Evolutionary conservation across 192 early-diverging fungal genomes (phyloP).

Genomic region (Gigaspora rosea): DNA sequence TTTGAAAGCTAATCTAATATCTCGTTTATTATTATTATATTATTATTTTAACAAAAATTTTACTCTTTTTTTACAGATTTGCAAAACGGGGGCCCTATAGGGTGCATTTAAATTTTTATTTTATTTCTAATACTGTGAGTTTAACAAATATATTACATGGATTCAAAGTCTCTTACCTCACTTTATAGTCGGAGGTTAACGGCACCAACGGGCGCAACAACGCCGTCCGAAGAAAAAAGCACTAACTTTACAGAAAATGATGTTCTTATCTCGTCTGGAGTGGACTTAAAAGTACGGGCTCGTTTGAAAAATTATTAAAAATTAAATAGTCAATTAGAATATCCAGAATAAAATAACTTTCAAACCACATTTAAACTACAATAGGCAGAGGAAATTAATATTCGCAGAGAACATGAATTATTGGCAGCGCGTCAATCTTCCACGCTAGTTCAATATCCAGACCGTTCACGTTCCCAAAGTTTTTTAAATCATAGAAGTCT

Average conservation of each 20-base stretch:
- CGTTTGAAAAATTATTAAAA: background rate
- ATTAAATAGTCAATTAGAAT: background rate
- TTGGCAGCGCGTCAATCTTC: conserved; percentile 28
- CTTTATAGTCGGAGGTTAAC: too few species aligned
- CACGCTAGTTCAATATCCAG: conserved; percentile 29
- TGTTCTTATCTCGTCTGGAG: too few species aligned
- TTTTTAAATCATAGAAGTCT: conserved; percentile 49
- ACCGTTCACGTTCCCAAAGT: conserved; percentile 43
- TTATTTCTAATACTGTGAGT: too few species aligned
- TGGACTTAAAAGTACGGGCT: background rate
- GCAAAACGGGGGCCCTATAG: too few species aligned
- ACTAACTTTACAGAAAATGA: too few species aligned
- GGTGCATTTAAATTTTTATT: too few species aligned
- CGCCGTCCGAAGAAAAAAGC: too few species aligned
- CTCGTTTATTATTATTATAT: background rate
- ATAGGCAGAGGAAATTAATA: conserved; percentile 60
- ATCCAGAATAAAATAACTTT: background rate
- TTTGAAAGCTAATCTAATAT: background rate
- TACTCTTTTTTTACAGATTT: too few species aligned
- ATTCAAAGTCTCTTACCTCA: too few species aligned
- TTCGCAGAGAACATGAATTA: conserved; percentile 48
- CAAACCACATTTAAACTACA: background rate
- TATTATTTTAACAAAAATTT: background rate
- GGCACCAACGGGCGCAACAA: too few species aligned
- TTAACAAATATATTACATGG: too few species aligned